Conservation (phyloP, 176 grass and related monocot genomes). For the Oryza officinalis region DNA sequence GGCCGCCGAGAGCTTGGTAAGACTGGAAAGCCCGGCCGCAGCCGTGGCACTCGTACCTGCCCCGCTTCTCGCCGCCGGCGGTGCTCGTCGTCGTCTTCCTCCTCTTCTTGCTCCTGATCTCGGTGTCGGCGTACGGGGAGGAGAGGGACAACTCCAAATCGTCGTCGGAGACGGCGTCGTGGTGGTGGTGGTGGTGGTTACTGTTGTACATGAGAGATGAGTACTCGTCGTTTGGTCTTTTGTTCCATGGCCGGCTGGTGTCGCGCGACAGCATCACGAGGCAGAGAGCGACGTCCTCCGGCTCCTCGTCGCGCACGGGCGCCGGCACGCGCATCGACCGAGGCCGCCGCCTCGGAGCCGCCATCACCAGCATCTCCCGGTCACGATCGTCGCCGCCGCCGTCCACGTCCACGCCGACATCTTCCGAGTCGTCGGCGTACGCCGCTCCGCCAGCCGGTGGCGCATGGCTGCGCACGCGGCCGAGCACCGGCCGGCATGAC, state of each 20-base stretch:
- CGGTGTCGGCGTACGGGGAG: not conserved
- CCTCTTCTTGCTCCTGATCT: conserved; percentile 1
- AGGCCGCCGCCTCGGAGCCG: conserved; percentile 33
- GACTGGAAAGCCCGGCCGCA: conserved; percentile 62
- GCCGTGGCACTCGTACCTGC: conserved; percentile 42
- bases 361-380: conserved; percentile 18
- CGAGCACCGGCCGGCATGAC: conserved; percentile 14
- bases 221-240: no score
- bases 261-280: conserved; percentile 68
- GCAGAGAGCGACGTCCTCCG: conserved; percentile 56
- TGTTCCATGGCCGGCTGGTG: conserved; percentile 1
- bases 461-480: conserved; percentile 33
- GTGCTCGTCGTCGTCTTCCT: not conserved
- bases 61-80: conserved; percentile 15
- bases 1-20: conserved; percentile 67
- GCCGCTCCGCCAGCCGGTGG: not conserved
- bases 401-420: not conserved
- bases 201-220: not conserved
- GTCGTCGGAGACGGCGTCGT: conserved; percentile 26
- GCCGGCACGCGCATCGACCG: conserved; percentile 44
- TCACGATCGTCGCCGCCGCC: not conserved
- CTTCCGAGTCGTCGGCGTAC: not conserved
- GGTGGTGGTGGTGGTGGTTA: not conserved
- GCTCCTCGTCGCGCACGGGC: conserved; percentile 16
- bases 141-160: not conserved